A percentile compares a stretch with the other conserved stretches of the same genome.
These are phyloP conservation scores for Orbilia brochopaga DNA, from an alignment of 2,329 filamentous ascomycete genomes.

Conservation along the genomic window DNA sequence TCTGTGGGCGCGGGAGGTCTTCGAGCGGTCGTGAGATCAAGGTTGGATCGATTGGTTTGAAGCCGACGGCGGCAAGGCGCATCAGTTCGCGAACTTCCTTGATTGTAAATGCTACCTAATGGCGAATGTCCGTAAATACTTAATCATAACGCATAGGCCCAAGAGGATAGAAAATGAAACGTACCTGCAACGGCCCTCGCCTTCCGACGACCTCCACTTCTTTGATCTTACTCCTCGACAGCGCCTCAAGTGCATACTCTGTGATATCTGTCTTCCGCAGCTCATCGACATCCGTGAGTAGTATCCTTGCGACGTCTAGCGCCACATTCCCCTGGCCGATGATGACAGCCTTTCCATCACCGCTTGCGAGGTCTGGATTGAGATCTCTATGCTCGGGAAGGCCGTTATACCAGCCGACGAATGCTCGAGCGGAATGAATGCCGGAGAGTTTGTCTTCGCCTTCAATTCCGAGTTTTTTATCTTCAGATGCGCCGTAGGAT, in stretches of 20 bases:
- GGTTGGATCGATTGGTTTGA: constrained; percentile 70
- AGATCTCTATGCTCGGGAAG: constrained; percentile 79
- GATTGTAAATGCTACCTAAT: constrained; percentile 82
- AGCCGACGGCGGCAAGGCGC: constrained; percentile 73
- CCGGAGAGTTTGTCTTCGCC: constrained; percentile 76
- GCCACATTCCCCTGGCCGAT: constrained; percentile 97
- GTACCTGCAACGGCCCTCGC: constrained; percentile 83
- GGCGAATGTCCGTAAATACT: constrained; percentile 2
- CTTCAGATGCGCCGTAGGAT: constrained; percentile 87
- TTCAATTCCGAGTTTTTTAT: constrained; percentile 76
- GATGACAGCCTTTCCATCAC: constrained; percentile 80
- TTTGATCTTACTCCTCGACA: constrained; percentile 75
- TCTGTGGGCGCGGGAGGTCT: constrained; percentile 74
- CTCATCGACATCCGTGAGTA: constrained; percentile 75
- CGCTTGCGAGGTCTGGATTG: constrained; percentile 71
- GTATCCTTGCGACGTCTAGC: constrained; percentile 85
- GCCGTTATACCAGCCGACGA: constrained; percentile 99
- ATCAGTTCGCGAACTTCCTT: constrained; percentile 91
- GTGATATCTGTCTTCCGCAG: constrained; percentile 87
- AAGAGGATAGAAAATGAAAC: neutral
- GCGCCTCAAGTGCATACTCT: constrained; percentile 75
- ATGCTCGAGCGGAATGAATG: constrained; percentile 85
- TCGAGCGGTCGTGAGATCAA: constrained; percentile 71
- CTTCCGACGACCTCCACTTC: constrained; percentile 86
- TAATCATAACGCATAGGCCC: too few species aligned